These are phyloP conservation scores for Plasmodium malariae DNA, from an alignment of 169 alveolate species.

Conservation along the genomic window DNA sequence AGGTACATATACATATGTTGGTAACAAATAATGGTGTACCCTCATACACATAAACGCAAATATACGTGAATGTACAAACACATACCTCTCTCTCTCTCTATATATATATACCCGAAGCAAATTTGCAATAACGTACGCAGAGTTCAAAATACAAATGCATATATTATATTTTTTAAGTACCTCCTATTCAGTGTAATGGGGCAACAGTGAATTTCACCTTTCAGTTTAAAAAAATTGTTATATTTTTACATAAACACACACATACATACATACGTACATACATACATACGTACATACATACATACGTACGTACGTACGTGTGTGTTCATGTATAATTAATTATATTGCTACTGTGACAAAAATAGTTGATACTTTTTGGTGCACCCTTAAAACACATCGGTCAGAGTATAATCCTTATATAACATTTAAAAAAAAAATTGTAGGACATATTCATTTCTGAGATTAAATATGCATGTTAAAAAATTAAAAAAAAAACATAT, in stretches of 20 bases:
- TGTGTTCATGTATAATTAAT: neutral
- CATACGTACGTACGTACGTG: neutral
- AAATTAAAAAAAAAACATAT: too few species aligned
- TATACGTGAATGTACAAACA: too few species aligned
- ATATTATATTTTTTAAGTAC: neutral
- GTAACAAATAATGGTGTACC: too few species aligned
- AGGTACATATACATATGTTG: too few species aligned
- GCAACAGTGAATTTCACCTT: neutral
- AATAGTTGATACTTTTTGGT: neutral
- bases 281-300: neutral
- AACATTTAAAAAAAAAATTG: too few species aligned
- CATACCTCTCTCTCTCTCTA: too few species aligned
- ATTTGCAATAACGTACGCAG: neutral
- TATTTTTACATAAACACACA: neutral
- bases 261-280: neutral
- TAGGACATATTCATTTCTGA: too few species aligned
- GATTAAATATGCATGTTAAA: too few species aligned
- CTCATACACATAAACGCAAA: too few species aligned
- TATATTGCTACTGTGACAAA: neutral
- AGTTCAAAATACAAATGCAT: neutral
- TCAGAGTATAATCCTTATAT: too few species aligned
- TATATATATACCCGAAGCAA: too few species aligned
- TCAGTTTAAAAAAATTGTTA: neutral
- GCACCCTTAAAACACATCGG: neutral
- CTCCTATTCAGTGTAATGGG: neutral